A percentile compares a stretch with the other conserved stretches of the same genome.
phyloP scores from a whole-genome alignment of 768 basidiomycete species.

The Lactarius evosmus region DNA sequence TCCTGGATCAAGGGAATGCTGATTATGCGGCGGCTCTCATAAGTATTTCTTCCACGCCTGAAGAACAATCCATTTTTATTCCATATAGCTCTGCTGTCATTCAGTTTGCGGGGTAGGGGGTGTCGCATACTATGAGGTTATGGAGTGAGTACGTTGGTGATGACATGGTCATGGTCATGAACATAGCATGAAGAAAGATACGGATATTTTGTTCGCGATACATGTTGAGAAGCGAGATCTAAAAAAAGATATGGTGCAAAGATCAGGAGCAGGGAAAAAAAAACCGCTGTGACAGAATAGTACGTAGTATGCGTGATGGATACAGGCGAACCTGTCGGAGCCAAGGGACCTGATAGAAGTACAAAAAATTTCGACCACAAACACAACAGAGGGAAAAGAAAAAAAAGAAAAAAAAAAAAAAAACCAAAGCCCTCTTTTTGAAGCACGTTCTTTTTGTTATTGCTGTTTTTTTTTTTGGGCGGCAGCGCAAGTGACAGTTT shows the following conservation, averaged over 20 bases:
- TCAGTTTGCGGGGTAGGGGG: not conserved
- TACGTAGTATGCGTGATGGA: not conserved
- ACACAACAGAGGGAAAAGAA: not conserved
- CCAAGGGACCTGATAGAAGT: slow-evolving; percentile 9
- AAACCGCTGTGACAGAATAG: not conserved
- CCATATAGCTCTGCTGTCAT: not conserved
- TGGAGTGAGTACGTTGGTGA: not conserved
- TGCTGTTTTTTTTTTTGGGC: not conserved
- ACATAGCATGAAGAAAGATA: not conserved
- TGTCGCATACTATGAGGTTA: not conserved
- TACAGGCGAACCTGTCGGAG: slow-evolving; percentile 7
- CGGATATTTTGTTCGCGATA: not conserved
- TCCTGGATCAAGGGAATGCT: not conserved
- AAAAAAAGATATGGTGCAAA: slow-evolving; percentile 4
- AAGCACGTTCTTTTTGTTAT: not conserved
- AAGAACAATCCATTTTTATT: not conserved
- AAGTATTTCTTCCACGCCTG: not conserved
- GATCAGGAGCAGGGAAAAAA: slow-evolving; percentile 7
- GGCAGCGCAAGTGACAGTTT: not conserved
- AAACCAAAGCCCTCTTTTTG: not conserved
- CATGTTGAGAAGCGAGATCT: slow-evolving; percentile 8
- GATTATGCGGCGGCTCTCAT: not conserved
- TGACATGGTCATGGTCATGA: not conserved
- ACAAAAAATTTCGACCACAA: not conserved
- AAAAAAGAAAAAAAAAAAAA: not conserved